Percentiles rank a stretch among this genome's conserved stretches.
These are phyloP conservation scores for Hypomontagnella monticulosa DNA, from an alignment of 495 filamentous ascomycete species.

Conservation along the genomic window DNA sequence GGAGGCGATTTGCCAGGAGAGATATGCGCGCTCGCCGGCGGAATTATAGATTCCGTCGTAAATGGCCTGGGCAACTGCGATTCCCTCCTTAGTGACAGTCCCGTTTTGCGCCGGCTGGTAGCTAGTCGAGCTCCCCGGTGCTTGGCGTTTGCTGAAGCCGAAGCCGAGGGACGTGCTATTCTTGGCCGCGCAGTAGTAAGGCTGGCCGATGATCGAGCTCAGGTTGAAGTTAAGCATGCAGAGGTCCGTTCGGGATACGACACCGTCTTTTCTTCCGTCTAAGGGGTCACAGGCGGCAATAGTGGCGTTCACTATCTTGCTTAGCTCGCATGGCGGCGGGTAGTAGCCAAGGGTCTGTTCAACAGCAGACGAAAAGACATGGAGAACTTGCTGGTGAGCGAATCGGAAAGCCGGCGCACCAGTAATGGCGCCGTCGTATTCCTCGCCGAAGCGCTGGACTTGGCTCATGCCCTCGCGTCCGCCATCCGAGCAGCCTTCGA, in stretches of 20 bases:
- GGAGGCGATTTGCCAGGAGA: conserved; percentile 55
- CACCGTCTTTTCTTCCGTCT: conserved; percentile 62
- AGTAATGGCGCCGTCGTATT: conserved; percentile 59
- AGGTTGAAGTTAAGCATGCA: conserved; percentile 60
- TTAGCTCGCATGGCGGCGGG: conserved; percentile 62
- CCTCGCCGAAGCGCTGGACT: conserved; percentile 59
- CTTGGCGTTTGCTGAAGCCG: conserved; percentile 22
- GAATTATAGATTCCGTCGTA: conserved; percentile 55
- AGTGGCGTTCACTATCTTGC: conserved; percentile 60
- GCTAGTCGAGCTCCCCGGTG: conserved; percentile 14
- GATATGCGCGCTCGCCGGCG: conserved; percentile 53
- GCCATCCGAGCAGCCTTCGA: conserved; percentile 63
- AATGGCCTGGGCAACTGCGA: conserved; percentile 51
- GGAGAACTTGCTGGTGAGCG: conserved; percentile 59
- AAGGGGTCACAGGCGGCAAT: conserved; percentile 62
- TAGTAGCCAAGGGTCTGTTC: conserved; percentile 60
- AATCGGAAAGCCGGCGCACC: conserved; percentile 64
- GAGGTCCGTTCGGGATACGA: conserved; percentile 62
- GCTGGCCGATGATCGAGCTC: conserved; percentile 53
- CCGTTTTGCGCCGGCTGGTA: conserved; percentile 53
- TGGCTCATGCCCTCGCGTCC: conserved; percentile 62
- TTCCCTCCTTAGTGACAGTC: conserved; percentile 50
- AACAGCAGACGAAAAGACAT: conserved; percentile 54
- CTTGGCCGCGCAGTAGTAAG: conserved; percentile 59
- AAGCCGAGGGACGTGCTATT: conserved; percentile 20